These are phyloP conservation scores for Cyclanthera cordifolia DNA, from an alignment of 306 rosid genomes.

Conservation along the genomic window DNA sequence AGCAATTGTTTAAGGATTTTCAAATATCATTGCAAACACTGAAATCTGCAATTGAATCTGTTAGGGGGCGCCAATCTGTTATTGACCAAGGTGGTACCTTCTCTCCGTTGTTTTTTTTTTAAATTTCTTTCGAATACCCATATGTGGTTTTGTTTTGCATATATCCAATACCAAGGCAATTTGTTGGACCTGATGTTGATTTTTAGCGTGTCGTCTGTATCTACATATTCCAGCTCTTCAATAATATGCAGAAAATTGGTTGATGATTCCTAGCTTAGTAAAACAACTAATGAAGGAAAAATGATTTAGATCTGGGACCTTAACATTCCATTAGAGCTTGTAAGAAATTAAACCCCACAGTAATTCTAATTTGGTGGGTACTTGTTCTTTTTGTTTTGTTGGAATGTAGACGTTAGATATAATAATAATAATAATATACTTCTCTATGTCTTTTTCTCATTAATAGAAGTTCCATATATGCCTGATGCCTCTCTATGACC, in stretches of 20 bases:
- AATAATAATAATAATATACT: no score
- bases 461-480: neutral
- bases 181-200: neutral
- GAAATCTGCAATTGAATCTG: slow-evolving; percentile 70
- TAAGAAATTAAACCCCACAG: neutral
- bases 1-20: slow-evolving; percentile 66
- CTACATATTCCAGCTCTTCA: neutral
- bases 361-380: neutral
- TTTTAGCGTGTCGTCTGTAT: neutral
- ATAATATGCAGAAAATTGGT: neutral
- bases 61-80: slow-evolving; percentile 89
- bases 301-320: neutral
- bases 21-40: slow-evolving; percentile 56
- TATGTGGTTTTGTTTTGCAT: neutral
- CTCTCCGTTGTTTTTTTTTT: neutral
- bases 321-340: neutral
- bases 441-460: neutral
- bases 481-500: neutral
- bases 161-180: neutral
- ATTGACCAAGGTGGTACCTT: slow-evolving; percentile 70
- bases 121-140: neutral
- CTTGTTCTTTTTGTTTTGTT: slow-evolving; percentile 2
- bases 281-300: neutral
- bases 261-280: neutral
- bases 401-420: neutral